A percentile compares a stretch with the other conserved stretches of the same genome.
Conservation (phyloP, 371 early-diverging fungal genomes). For the Lichtheimia corymbifera region DNA sequence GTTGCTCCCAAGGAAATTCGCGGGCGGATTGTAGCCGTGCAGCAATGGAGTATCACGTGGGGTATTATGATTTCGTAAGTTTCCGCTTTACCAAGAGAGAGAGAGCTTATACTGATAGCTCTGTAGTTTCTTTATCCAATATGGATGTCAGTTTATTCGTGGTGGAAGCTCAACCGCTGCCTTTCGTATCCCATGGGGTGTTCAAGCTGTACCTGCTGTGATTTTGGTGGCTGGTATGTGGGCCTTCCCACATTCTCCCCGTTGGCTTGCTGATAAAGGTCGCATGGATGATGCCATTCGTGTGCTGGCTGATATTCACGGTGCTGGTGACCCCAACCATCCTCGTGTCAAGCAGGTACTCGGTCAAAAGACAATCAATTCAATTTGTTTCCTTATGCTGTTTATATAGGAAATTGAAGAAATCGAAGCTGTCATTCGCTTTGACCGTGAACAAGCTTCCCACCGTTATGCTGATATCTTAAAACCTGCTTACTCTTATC, state of each 20-base stretch:
- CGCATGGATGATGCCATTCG: slow-evolving; percentile 71
- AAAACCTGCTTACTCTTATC: slow-evolving; percentile 52
- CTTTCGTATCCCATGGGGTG: slow-evolving; percentile 82
- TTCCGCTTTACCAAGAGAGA: background rate
- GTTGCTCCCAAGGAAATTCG: slow-evolving; percentile 72
- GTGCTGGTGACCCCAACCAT: slow-evolving; percentile 48
- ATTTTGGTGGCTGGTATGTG: slow-evolving; percentile 67
- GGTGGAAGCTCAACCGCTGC: slow-evolving; percentile 45
- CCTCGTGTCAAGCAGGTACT: slow-evolving; percentile 55
- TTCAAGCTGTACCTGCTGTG: slow-evolving; percentile 79
- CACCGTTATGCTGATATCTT: slow-evolving; percentile 73
- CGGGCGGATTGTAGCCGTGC: slow-evolving; percentile 73
- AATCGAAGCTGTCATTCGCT: slow-evolving; percentile 65
- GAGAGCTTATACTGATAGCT: background rate
- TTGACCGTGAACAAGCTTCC: slow-evolving; percentile 67
- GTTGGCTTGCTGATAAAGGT: slow-evolving; percentile 76
- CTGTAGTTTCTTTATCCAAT: slow-evolving; percentile 27
- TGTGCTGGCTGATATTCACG: slow-evolving; percentile 73
- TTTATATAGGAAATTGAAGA: slow-evolving; percentile 51
- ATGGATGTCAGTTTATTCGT: slow-evolving; percentile 16
- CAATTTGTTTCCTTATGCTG: background rate
- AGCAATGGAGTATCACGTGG: slow-evolving; percentile 79
- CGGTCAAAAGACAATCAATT: slow-evolving; percentile 27
- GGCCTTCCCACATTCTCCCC: slow-evolving; percentile 83
- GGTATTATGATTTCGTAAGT: slow-evolving; percentile 56